Conservation (phyloP, 257 asterid species). For the Solanum neorickii region DNA sequence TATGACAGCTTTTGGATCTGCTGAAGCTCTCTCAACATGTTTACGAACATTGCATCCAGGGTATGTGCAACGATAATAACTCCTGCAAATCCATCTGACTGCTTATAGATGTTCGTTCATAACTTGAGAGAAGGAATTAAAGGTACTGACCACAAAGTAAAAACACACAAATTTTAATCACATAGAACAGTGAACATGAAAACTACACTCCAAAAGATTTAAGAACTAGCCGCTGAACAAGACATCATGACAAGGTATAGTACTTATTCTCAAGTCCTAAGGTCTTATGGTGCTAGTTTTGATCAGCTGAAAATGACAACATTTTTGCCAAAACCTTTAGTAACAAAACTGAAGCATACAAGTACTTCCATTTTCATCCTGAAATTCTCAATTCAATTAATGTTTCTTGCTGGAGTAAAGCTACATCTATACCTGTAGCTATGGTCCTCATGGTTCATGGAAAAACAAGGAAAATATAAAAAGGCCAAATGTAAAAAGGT, state of each 20-base stretch:
- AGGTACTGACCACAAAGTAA: not conserved
- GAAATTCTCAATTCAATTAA: not conserved
- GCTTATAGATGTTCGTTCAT: not conserved
- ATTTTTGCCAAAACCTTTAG: not conserved
- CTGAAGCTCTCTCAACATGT: conserved; percentile 84
- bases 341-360: not conserved
- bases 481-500: no score
- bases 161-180: not conserved
- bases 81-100: conserved; percentile 31
- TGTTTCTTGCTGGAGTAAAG: not conserved
- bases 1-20: conserved; percentile 74
- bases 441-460: not conserved
- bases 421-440: not conserved
- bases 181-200: not conserved
- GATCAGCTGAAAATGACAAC: not conserved
- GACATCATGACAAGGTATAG: not conserved
- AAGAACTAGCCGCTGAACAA: not conserved
- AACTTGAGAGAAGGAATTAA: not conserved
- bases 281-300: not conserved
- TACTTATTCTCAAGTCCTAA: not conserved
- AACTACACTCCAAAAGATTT: not conserved
- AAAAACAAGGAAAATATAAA: not conserved
- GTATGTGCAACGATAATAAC: conserved; percentile 85
- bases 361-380: not conserved
- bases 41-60: conserved; percentile 90